These are phyloP conservation scores for Salix brachista DNA, from an alignment of 345 rosid genomes.

Conservation along the genomic window DNA sequence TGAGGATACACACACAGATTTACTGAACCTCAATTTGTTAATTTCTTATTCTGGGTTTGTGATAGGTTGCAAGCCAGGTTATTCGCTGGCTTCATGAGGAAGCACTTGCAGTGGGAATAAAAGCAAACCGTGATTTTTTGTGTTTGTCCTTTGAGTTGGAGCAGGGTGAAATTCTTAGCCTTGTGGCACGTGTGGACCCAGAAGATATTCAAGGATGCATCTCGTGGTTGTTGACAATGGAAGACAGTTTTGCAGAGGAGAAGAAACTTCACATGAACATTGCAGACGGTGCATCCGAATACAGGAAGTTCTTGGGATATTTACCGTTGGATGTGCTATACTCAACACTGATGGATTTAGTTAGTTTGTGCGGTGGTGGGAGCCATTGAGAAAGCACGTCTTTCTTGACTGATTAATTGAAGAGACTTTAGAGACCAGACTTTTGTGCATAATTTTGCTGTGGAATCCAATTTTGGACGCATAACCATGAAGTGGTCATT, in stretches of 20 bases:
- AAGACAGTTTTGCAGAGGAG: slow-evolving; percentile 64
- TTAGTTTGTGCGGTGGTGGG: slow-evolving; percentile 49
- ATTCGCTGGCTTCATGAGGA: slow-evolving; percentile 88
- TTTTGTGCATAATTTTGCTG: no score
- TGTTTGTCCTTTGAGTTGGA: slow-evolving; percentile 75
- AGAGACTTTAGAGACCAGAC: no score
- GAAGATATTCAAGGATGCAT: slow-evolving; percentile 67
- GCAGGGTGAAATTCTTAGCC: slow-evolving; percentile 77
- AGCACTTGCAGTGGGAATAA: slow-evolving; percentile 76
- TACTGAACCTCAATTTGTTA: neutral
- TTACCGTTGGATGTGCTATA: slow-evolving; percentile 62
- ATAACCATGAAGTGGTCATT: no score
- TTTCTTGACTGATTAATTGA: no score
- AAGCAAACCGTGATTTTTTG: slow-evolving; percentile 67
- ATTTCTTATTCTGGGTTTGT: slow-evolving; percentile 9
- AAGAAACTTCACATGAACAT: slow-evolving; percentile 38
- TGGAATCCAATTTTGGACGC: no score
- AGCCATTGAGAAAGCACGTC: slow-evolving; percentile 1
- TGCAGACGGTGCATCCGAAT: slow-evolving; percentile 46
- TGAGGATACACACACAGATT: neutral
- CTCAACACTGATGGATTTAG: slow-evolving; percentile 73
- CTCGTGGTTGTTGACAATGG: slow-evolving; percentile 91
- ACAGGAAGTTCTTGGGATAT: slow-evolving; percentile 69
- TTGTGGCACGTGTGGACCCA: slow-evolving; percentile 79
- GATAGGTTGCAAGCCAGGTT: slow-evolving; percentile 90